Evolutionary conservation across 768 basidiomycete genomes (phyloP), one percentile per base, ranked within the genome.

Genomic region (Serendipita sp.): DNA sequence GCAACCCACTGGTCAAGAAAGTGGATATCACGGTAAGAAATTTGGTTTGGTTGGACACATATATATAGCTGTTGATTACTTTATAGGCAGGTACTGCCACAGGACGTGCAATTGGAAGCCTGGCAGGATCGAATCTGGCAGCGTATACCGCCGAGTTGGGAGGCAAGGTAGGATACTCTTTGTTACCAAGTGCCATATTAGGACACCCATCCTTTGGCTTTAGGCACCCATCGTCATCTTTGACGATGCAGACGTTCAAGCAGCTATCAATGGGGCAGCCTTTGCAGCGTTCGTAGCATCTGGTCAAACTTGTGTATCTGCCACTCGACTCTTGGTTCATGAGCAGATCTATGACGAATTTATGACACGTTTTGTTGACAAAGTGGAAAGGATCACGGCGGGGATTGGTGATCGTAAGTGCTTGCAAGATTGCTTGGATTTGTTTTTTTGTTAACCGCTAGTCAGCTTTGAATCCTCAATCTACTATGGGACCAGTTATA

Each of bases 271-370:
- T 67, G 91, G 91, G 16, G 82, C 82, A 3, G 86, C 88, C 0
- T 92, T 93, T 70, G 86, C 89, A 8, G 82, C 86, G 0, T 93
- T 92, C 69, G 77, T 93, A 60, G 91, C 91, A 0, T 89, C 88
- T 28, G 91, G 91, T 2, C 91, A 93, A 75, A 92, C 90, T 7
- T 92, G 90, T 66, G 86, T 92, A n/a, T 92, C 90, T 1, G 90
- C 89, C n/a, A 85, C 89, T 11, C 81, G 90, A n/a, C 76, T 92
- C 18, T 77, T 92, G 3, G 74, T 92, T 4, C 89, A 92, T 65
- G 80, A 83, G 47, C 71, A 73, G 7, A 78, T 92, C 53, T 90
- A 89, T 67, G 80, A 88, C 51, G 72, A 74, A 2, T 92, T 92
- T 73, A 78, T 90, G 76, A 69, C 72, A 4, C 71, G 70, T 16